Conservation (phyloP, 1,284 basidiomycete species). For the Ustilago curta region DNA sequence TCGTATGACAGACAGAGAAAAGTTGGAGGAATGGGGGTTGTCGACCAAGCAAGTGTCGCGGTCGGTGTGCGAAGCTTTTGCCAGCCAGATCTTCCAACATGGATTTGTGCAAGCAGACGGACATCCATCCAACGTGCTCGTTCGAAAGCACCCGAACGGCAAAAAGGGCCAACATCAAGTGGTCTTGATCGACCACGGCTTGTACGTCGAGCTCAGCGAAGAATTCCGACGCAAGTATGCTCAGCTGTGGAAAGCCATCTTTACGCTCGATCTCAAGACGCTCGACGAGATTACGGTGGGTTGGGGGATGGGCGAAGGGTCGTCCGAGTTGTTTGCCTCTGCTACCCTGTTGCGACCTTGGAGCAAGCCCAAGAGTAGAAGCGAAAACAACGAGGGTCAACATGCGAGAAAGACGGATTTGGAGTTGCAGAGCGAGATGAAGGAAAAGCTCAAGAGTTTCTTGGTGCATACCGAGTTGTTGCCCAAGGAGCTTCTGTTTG, state of each 20-base stretch:
- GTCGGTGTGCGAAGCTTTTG: conserved; percentile 60
- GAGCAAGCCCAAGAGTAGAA: conserved; percentile 52
- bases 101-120: conserved; percentile 65
- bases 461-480: conserved; percentile 60
- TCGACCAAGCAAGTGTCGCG: conserved; percentile 49
- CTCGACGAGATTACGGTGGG: conserved; percentile 52
- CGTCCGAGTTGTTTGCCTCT: conserved; percentile 60
- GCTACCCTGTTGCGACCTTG: conserved; percentile 62
- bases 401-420: conserved; percentile 48
- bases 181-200: conserved; percentile 63
- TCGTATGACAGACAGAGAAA: conserved; percentile 58
- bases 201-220: conserved; percentile 59
- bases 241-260: conserved; percentile 63
- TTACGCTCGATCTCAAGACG: conserved; percentile 54
- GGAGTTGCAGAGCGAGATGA: conserved; percentile 53
- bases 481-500: conserved; percentile 64
- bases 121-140: conserved; percentile 58
- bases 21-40: conserved; percentile 56
- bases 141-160: conserved; percentile 59
- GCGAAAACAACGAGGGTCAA: conserved; percentile 13
- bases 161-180: conserved; percentile 58
- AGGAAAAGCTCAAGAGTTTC: conserved; percentile 60
- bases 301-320: conserved; percentile 62
- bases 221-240: conserved; percentile 61
- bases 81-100: conserved; percentile 64